Conservation (phyloP, 176 grass and related monocot species). For the Areca catechu region DNA sequence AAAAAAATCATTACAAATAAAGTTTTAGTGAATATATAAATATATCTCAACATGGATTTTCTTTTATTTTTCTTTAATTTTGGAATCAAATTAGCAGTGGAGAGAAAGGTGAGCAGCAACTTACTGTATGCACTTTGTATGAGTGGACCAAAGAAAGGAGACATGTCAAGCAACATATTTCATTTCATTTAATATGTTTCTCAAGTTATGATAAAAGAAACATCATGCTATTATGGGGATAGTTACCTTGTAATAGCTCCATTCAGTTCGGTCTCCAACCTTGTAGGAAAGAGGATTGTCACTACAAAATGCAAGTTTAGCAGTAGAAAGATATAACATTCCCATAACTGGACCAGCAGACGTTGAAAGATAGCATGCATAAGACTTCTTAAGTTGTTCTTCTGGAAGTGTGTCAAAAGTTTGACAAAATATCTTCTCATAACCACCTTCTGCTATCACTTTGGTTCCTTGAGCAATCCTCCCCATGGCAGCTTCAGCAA, state of each 20-base stretch:
- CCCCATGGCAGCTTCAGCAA: slow-evolving; percentile 63
- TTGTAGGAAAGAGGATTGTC: slow-evolving; percentile 57
- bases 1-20: no score
- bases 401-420: slow-evolving; percentile 55
- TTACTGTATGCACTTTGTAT: no score
- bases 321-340: slow-evolving; percentile 63
- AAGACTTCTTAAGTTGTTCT: slow-evolving; percentile 73
- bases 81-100: no score
- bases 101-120: no score
- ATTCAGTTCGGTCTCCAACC: slow-evolving; percentile 38
- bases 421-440: slow-evolving; percentile 61
- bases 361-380: slow-evolving; percentile 78
- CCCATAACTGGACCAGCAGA: slow-evolving; percentile 73
- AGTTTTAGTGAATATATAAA: no score
- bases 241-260: slow-evolving; percentile 76
- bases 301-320: slow-evolving; percentile 81
- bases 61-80: no score
- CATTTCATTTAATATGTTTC: no score
- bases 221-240: no score
- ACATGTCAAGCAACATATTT: no score
- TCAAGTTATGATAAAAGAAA: no score
- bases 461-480: slow-evolving; percentile 82
- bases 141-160: no score
- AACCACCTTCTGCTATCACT: slow-evolving; percentile 74
- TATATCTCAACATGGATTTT: no score